Conservation (phyloP, 768 basidiomycete species). For the Agrocybe praecox region DNA sequence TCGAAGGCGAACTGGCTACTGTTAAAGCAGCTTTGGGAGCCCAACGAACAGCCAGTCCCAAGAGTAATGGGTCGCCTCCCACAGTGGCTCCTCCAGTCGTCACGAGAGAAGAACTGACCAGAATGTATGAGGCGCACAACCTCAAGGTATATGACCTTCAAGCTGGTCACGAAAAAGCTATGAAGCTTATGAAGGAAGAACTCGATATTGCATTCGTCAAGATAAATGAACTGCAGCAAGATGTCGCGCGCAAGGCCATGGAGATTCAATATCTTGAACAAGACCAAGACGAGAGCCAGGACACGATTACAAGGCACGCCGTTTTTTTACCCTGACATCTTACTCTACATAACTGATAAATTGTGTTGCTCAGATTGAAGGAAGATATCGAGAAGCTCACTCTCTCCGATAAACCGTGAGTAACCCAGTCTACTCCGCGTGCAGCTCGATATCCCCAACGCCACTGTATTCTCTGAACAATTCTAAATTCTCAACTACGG, state of each 20-base stretch:
- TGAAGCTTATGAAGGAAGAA: constrained; percentile 56
- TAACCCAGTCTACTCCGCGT: not conserved
- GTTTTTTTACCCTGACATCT: constrained; percentile 44
- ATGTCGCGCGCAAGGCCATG: constrained; percentile 72
- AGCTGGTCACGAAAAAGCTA: constrained; percentile 62
- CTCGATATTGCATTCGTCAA: constrained; percentile 53
- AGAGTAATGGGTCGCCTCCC: constrained; percentile 51
- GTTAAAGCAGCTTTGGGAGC: constrained; percentile 56
- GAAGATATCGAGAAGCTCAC: constrained; percentile 53
- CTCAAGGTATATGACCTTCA: constrained; percentile 76
- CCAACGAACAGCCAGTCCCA: constrained; percentile 52
- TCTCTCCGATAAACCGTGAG: not conserved
- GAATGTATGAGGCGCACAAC: constrained; percentile 83
- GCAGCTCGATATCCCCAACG: not conserved
- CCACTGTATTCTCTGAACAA: too few relatives aligned
- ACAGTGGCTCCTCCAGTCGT: constrained; percentile 45
- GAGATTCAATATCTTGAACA: constrained; percentile 81
- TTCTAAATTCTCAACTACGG: not conserved
- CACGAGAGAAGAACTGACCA: constrained; percentile 76
- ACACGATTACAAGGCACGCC: constrained; percentile 80
- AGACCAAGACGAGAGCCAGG: constrained; percentile 76
- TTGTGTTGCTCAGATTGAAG: constrained; percentile 55
- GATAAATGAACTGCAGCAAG: constrained; percentile 57
- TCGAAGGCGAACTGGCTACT: constrained; percentile 78
- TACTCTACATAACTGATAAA: constrained; percentile 11